phyloP scores from a whole-genome alignment of 129 eudicot species.

The Artemisia annua region DNA sequence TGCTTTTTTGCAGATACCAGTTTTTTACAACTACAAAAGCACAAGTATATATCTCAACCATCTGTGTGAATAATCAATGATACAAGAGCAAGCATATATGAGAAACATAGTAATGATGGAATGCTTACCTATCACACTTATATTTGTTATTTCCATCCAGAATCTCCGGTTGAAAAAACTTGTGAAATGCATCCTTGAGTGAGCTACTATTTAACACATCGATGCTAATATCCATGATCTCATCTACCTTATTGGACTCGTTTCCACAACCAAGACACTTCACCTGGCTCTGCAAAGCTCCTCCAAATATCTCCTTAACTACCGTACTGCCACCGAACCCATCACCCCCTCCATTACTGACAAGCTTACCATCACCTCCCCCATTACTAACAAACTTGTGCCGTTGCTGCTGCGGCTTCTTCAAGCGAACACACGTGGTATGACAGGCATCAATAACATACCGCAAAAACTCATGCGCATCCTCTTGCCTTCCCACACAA shows the following conservation, averaged over 20 bases:
- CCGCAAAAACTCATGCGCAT: constrained; percentile 90
- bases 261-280: constrained; percentile 87
- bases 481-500: constrained; percentile 87
- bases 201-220: constrained; percentile 69
- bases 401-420: constrained; percentile 66
- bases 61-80: constrained; percentile 16
- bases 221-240: constrained; percentile 95
- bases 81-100: constrained; percentile 8
- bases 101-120: neutral
- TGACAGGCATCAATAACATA: constrained; percentile 94
- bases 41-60: constrained; percentile 27
- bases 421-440: constrained; percentile 80
- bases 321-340: constrained; percentile 43
- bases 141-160: constrained; percentile 94
- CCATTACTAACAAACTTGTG: constrained; percentile 34
- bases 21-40: constrained; percentile 79
- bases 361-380: neutral
- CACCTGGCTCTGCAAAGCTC: constrained; percentile 93
- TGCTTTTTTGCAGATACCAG: constrained; percentile 92
- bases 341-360: constrained; percentile 41
- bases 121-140: constrained; percentile 86
- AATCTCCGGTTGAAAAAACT: constrained; percentile 81
- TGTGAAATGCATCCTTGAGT: constrained; percentile 74
- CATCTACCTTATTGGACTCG: constrained; percentile 96
- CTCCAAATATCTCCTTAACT: constrained; percentile 95